Conservation (phyloP, 208 protist genomes). For the Acanthamoeba royreba region DNA sequence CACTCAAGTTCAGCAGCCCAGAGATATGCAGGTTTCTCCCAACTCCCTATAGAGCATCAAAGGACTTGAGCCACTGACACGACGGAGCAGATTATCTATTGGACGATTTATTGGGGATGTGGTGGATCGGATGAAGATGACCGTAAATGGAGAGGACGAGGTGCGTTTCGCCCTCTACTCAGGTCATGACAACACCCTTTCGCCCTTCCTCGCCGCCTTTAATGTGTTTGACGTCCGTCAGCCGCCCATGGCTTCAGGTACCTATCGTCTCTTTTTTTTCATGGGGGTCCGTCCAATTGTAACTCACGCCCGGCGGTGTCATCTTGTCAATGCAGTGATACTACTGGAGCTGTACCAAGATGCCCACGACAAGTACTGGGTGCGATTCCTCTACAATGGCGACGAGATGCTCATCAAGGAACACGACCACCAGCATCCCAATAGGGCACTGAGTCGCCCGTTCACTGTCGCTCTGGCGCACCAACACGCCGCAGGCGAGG, state of each 20-base stretch:
- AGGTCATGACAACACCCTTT: constrained; percentile 17
- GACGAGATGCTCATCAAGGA: not conserved
- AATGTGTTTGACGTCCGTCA: not conserved
- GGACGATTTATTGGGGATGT: not conserved
- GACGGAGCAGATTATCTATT: not conserved
- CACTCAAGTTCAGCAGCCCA: not conserved
- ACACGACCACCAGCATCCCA: not conserved
- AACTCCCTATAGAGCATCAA: not conserved
- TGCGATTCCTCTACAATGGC: constrained; percentile 25
- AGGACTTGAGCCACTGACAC: not conserved
- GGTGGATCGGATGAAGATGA: not conserved
- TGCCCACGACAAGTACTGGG: not conserved
- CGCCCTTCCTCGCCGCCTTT: not conserved
- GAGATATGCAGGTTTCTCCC: not conserved
- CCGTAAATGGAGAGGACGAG: not conserved
- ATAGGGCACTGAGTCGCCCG: not conserved
- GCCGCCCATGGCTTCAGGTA: constrained; percentile 26
- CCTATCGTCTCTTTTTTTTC: not conserved
- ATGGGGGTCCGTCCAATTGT: not conserved
- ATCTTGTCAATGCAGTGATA: not conserved
- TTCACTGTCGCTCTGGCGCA: not conserved
- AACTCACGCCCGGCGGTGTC: no score
- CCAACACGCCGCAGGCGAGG: not conserved
- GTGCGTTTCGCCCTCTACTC: not conserved
- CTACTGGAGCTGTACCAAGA: not conserved